Evolutionary conservation across 2,329 filamentous ascomycete genomes (phyloP).

Genomic region (Zalaria sp.): DNA sequence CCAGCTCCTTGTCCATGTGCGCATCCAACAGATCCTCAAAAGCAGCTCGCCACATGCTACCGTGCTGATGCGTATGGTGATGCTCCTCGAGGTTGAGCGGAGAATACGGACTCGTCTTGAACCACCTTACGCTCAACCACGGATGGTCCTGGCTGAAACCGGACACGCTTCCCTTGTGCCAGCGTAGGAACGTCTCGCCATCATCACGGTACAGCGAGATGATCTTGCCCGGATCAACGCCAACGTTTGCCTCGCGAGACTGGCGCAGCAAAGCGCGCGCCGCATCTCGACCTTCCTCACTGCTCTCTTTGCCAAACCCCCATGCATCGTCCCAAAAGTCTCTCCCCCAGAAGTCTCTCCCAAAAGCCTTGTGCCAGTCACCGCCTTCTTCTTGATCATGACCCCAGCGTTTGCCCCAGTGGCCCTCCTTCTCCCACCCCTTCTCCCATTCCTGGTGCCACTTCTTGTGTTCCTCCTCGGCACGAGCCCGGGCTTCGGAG

Average conservation of each 20-base stretch:
- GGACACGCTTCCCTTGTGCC: not conserved
- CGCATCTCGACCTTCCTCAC: constrained; percentile 8
- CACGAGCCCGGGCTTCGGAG: constrained; percentile 15
- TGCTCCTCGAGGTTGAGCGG: constrained; percentile 39
- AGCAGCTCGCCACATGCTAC: constrained; percentile 38
- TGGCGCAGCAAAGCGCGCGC: constrained; percentile 11
- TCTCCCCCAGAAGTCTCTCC: no score
- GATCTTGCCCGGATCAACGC: constrained; percentile 12
- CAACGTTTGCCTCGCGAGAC: constrained; percentile 11
- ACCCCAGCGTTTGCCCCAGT: constrained; percentile 12
- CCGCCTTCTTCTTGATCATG: no score
- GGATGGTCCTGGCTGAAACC: constrained; percentile 3
- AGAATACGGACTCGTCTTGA: constrained; percentile 36
- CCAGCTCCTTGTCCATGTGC: constrained; percentile 15
- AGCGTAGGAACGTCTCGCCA: constrained; percentile 1
- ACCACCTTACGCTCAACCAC: constrained; percentile 22
- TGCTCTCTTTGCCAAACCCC: not conserved
- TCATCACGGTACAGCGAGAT: constrained; percentile 14
- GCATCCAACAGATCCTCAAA: constrained; percentile 45
- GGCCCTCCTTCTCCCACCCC: constrained; percentile 11
- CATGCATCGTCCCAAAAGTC: no score
- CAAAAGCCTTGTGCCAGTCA: no score
- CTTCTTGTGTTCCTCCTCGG: constrained; percentile 8
- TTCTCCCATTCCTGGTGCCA: constrained; percentile 7
- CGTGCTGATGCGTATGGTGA: constrained; percentile 17